Evolutionary conservation across 2,329 filamentous ascomycete species (phyloP), one percentile per base, ranked within the genome.

Genomic region (Xylariaceae sp.): DNA sequence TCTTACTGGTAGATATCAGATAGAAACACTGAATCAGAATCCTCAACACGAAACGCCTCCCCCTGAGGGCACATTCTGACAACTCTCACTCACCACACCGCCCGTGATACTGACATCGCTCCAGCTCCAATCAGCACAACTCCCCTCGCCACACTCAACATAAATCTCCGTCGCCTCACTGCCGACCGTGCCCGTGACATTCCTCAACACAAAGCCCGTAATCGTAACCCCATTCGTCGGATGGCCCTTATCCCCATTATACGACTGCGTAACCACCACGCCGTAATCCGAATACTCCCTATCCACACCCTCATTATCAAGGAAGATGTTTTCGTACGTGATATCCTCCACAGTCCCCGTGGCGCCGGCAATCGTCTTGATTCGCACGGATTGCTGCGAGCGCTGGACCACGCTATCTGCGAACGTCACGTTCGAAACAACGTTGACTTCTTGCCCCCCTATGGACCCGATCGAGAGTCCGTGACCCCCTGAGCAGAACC

Each of bases 251-350:
- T 75, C 76, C 53, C 72, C 75, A 49, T 77, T 72, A 66, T 84
- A 84, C 67, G 84, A 81, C 73, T 86, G 83, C 68, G 84, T 74
- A 60, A 86, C 78, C 54, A 84, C 75, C 53, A 85, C 79, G 49
- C 79, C 82, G 68, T 84, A 83, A 18, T 78, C 62, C 4, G 57
- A 59, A 17, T 63, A 63, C 5, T 52, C 52, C 11, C 55, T 18
- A 17, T 57, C 54, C 23, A 63, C 62, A 4, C 57, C 57, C 3
- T 54, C 57, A 23, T 37, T 49, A 30, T 64, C 59, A 15, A 64
- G 72, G 58, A 77, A 71, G 67, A 84, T 83, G 53, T 73, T 72
- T 44, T 73, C 74, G 73, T 82, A 86, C 2, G 78, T 82, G 49
- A 86, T 73, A 57, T 75, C 76, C 51, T 70, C 72, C 58, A 86